These are phyloP conservation scores for Pseudocercospora fijiensis DNA, from an alignment of 2,329 filamentous ascomycete species.

Conservation along the genomic window DNA sequence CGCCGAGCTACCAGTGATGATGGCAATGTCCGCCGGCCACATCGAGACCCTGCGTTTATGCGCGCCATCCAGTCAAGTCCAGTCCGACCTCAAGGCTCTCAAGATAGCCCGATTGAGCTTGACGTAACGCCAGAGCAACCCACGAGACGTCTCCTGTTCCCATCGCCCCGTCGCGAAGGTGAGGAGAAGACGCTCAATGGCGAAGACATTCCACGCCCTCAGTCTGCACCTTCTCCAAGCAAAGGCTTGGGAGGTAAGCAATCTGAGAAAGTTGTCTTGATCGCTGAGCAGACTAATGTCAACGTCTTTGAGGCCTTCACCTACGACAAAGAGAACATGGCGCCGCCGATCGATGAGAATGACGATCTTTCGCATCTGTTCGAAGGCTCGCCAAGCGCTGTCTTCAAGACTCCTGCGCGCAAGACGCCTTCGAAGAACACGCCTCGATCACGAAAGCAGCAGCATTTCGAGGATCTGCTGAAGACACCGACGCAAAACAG, in stretches of 20 bases:
- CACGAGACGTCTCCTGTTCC: slow-evolving; percentile 72
- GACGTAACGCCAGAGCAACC: slow-evolving; percentile 56
- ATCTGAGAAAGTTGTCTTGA: slow-evolving; percentile 18
- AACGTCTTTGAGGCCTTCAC: slow-evolving; percentile 41
- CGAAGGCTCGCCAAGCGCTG: slow-evolving; percentile 58
- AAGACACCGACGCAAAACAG: slow-evolving; percentile 48
- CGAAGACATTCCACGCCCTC: slow-evolving; percentile 12
- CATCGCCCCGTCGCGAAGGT: slow-evolving; percentile 68
- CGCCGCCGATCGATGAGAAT: slow-evolving; percentile 50
- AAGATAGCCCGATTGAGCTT: slow-evolving; percentile 51
- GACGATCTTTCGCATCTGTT: slow-evolving; percentile 62
- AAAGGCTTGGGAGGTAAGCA: slow-evolving; percentile 11
- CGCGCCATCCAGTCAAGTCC: slow-evolving; percentile 64
- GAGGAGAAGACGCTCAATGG: slow-evolving; percentile 59
- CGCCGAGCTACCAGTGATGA: slow-evolving; percentile 29
- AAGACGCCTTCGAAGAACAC: slow-evolving; percentile 57
- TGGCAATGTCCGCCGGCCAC: slow-evolving; percentile 30
- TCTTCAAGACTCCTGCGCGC: slow-evolving; percentile 50
- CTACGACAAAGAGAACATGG: slow-evolving; percentile 60
- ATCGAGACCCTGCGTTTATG: slow-evolving; percentile 44
- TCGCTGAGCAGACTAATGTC: slow-evolving; percentile 23
- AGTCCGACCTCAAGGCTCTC: slow-evolving; percentile 50
- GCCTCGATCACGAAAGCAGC: slow-evolving; percentile 51
- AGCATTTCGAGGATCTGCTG: slow-evolving; percentile 42
- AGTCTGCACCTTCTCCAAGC: slow-evolving; percentile 18